Conservation (phyloP, 441 rosid species). For the Dalechampia spathulata region DNA sequence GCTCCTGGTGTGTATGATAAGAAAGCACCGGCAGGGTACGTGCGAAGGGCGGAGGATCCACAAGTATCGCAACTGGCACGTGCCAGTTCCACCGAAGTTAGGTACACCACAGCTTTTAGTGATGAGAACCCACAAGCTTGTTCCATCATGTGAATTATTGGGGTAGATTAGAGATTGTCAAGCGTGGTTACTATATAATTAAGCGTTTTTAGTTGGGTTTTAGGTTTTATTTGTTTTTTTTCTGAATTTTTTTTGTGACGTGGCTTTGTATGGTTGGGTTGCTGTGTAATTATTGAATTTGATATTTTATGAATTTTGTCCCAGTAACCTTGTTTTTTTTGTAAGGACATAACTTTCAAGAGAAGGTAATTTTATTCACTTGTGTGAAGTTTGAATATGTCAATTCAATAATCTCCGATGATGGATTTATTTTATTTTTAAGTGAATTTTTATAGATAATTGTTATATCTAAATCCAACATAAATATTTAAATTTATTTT, state of each 20-base stretch:
- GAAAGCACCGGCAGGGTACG: slow-evolving; percentile 90
- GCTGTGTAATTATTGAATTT: neutral
- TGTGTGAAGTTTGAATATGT: too few relatives aligned
- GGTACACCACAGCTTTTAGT: slow-evolving; percentile 91
- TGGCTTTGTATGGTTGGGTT: neutral
- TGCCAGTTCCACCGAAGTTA: slow-evolving; percentile 86
- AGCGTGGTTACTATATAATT: neutral
- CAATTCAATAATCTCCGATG: too few relatives aligned
- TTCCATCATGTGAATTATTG: slow-evolving; percentile 47
- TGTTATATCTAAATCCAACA: too few relatives aligned
- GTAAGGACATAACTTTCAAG: neutral
- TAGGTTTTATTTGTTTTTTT: neutral
- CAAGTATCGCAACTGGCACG: slow-evolving; percentile 60
- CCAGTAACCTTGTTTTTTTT: neutral
- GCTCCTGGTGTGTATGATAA: slow-evolving; percentile 79
- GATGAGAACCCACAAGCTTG: slow-evolving; percentile 78
- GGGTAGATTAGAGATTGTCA: neutral
- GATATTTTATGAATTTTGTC: neutral
- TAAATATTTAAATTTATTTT: too few relatives aligned
- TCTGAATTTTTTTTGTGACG: neutral
- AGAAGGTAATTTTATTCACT: too few relatives aligned
- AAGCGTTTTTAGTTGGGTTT: neutral
- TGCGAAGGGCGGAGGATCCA: slow-evolving; percentile 56
- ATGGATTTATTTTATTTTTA: too few relatives aligned
- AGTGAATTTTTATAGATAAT: too few relatives aligned